Percentiles rank a stretch among this genome's conserved stretches.
These are phyloP conservation scores for Penicillium roqueforti DNA, from an alignment of 495 filamentous ascomycete species.

Conservation along the genomic window DNA sequence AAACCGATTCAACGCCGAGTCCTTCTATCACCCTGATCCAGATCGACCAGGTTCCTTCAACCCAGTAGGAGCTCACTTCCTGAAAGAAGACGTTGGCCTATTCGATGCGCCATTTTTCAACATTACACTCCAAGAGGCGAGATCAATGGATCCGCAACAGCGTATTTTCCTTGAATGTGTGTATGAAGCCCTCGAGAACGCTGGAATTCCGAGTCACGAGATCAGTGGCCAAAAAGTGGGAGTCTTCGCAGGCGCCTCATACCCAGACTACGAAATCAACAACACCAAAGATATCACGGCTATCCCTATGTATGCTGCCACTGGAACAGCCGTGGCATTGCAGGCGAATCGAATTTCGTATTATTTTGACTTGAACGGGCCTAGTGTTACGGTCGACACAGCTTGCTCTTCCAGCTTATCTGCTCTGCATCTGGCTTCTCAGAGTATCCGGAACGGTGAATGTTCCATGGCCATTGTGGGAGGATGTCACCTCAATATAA, in stretches of 20 bases:
- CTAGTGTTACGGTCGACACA: constrained; percentile 44
- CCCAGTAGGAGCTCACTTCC: constrained; percentile 29
- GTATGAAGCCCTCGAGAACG: constrained; percentile 46
- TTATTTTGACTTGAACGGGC: constrained; percentile 40
- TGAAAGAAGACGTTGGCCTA: constrained; percentile 47
- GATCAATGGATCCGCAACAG: constrained; percentile 48
- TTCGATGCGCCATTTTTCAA: constrained; percentile 58
- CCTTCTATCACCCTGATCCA: constrained; percentile 38
- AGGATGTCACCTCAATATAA: constrained; percentile 37
- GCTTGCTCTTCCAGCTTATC: constrained; percentile 52
- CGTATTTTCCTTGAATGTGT: constrained; percentile 40
- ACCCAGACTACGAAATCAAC: constrained; percentile 42
- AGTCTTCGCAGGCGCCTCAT: constrained; percentile 44
- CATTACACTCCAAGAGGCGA: constrained; percentile 41
- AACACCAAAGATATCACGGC: constrained; percentile 38
- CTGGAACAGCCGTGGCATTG: constrained; percentile 44
- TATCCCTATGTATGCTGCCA: constrained; percentile 42
- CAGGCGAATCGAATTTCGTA: constrained; percentile 45
- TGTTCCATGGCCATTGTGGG: constrained; percentile 39
- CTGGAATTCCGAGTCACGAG: constrained; percentile 39
- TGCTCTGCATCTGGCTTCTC: constrained; percentile 48
- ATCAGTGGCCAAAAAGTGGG: constrained; percentile 44
- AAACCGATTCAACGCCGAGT: constrained; percentile 43
- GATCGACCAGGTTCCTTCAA: constrained; percentile 29
- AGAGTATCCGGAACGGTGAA: constrained; percentile 43